Evolutionary conservation across 106 monocot species (phyloP).

Genomic region (Dendrobium huoshanense): DNA sequence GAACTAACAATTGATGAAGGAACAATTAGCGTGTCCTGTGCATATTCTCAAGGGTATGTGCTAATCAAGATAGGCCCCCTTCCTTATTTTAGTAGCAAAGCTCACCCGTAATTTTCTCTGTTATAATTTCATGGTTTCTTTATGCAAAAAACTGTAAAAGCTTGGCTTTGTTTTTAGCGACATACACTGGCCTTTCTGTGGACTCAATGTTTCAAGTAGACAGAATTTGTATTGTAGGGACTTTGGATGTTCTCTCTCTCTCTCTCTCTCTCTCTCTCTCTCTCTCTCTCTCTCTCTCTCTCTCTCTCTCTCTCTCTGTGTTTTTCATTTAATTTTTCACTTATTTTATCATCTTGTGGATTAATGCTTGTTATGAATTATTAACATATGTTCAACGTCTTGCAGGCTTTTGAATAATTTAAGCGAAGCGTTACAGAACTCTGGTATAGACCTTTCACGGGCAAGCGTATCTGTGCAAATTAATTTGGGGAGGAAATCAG

Average conservation of each 20-base stretch:
- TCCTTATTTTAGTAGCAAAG: neutral
- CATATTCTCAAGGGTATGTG: conserved; percentile 49
- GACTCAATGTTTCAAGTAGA: too few species aligned
- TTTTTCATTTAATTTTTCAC: neutral
- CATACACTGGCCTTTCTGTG: neutral
- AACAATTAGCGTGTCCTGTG: conserved; percentile 36
- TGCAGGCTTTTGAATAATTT: conserved; percentile 43
- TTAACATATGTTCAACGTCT: neutral
- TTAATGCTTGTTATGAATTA: neutral
- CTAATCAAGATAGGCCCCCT: neutral
- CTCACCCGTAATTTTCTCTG: neutral
- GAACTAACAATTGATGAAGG: conserved; percentile 44
- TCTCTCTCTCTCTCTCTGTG: too few species aligned
- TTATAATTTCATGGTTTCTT: neutral
- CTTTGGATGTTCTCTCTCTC: too few species aligned
- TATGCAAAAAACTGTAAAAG: neutral
- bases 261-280: too few species aligned
- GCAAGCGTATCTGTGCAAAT: conserved; percentile 59
- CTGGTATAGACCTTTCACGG: conserved; percentile 59
- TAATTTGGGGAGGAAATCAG: conserved; percentile 40
- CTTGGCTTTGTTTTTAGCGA: neutral
- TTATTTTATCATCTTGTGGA: neutral
- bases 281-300: too few species aligned
- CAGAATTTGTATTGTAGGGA: too few species aligned
- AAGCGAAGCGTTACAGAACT: conserved; percentile 40